Base-by-base conservation (phyloP, 805 yeast species). In the Helenozyma rhizophorensis region DNA sequence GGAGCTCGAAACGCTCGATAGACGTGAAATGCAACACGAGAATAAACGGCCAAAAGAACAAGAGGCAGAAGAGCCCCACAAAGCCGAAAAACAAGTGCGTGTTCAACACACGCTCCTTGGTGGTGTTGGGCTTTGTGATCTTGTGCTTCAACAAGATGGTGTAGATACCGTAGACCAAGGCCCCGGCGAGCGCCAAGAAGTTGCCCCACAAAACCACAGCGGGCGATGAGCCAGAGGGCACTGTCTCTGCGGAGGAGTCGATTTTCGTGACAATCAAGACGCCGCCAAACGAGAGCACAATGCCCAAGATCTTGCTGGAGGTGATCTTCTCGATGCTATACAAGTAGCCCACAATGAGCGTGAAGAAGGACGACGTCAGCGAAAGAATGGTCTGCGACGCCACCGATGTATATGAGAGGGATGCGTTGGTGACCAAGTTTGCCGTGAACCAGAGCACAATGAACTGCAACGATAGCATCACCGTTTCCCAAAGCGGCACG, bases 311-410 rank as follows among this genome's bases (percentile, higher is more conserved):
- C 53, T 90, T 93, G 29, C 72, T 64, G 12, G 55, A 50, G 47
- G 77, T 82, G 50, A 90, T 74, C 17, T 57, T 60, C 56, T 90
- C 97, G 1, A 88, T 75, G 19, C 79, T 66, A 37, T 78, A 79
- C 16, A 83, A 42, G 33, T 80, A 76, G 1, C 97, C 97, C 7
- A 90, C 72, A 1, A 89, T 47, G 24, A 93, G 69, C 0, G 98
- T 93, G 74, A 93, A 93, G 54, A 93, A 88, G 6, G 96, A 84
- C 4, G 95, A 82, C 0, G 97, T 89, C 23, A 96, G 83, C 12
- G 96, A 83, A 24, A 93, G 61, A 15, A 93, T 90, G 3, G 97
- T 93, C 50, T 94, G 97, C 10, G 93, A 82, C 2, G 95, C 94
- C 14, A 93, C 98, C 9, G 89, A 80, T 0, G 98, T 93, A 57